Base-by-base conservation (phyloP, 1,284 basidiomycete species). In the Naganishia sp. region DNA sequence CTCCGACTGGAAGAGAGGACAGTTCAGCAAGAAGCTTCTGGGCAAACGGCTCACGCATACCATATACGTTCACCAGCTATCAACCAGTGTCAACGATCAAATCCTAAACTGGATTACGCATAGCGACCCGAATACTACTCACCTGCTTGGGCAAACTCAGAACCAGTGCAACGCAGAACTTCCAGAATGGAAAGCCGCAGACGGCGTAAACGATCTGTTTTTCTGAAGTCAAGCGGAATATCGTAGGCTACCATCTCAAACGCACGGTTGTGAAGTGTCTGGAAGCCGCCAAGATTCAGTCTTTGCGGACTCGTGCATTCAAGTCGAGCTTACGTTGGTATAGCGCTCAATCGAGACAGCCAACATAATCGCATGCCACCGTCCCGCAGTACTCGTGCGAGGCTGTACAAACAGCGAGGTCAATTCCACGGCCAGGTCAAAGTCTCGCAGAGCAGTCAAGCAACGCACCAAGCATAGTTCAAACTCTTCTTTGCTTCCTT, bases 61-160 rank as follows among this genome's bases (percentile, higher is more conserved):
- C 56, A 65, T 75, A 75, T 10, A 75, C 75, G 33, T 69, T 72
- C 31, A 75, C 71, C 10, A 74, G 68, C 64, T 59, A 18, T 31
- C 15, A 43, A 4, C 7, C n/a, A 21, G n/a, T 3, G 1, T 55
- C 36, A 43, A n/a, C 15, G 7, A 42, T 55, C 21, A 49, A 3
- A 1, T 28, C 25, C n/a, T 49, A 3, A 5, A 21, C 48, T 15
- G 18, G 28, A 3, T 6, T 0, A 16, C 21, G 15, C 36, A 55
- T 6, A 55, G n/a, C 18, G 28, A 28, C 28, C 5, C 28, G 15
- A 33, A 28, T 18, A 16, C 11, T 6, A 9, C 56, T 33, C 49
- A 61, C 57, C 48, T 80, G 79, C 64, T 81, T 80, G 0, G 80
- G 80, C n/a, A 80, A 65, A 5, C 78, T 74, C 11, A 77, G 64